These are phyloP conservation scores for Diplodia mutila DNA, from an alignment of 2,329 filamentous ascomycete genomes.

Conservation along the genomic window DNA sequence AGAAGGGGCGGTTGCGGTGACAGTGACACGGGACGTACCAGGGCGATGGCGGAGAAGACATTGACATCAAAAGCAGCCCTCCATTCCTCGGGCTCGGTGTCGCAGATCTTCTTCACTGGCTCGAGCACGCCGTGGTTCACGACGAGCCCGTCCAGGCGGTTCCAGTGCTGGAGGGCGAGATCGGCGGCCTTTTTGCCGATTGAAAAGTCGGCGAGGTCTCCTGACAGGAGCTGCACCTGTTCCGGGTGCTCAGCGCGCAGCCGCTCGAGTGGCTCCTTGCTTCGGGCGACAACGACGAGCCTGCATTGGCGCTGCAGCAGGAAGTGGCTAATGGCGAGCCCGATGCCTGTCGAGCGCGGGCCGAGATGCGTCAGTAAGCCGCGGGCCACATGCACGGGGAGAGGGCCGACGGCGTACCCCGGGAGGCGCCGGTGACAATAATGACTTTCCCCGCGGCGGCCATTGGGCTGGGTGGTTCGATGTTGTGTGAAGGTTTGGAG, in stretches of 20 bases:
- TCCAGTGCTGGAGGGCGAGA: constrained; percentile 69
- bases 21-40: constrained; percentile 61
- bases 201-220: constrained; percentile 59
- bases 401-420: constrained; percentile 51
- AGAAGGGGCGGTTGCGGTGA: constrained; percentile 32
- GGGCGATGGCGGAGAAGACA: constrained; percentile 78
- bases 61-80: constrained; percentile 78
- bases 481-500: constrained; percentile 48
- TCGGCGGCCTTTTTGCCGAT: constrained; percentile 66
- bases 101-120: constrained; percentile 72
- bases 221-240: constrained; percentile 60
- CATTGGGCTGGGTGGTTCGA: constrained; percentile 53
- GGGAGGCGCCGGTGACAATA: constrained; percentile 64
- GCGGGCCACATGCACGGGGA: constrained; percentile 4
- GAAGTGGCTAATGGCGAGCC: constrained; percentile 62
- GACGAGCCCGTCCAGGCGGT: constrained; percentile 76
- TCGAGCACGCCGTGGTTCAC: constrained; percentile 84
- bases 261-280: constrained; percentile 56
- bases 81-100: constrained; percentile 75
- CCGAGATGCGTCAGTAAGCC: constrained; percentile 5
- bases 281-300: constrained; percentile 62
- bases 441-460: constrained; percentile 63
- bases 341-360: constrained; percentile 55
- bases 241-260: constrained; percentile 52
- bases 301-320: constrained; percentile 61